A percentile compares a stretch with the other conserved stretches of the same genome.
Evolutionary conservation across 1,139 yeast genomes (phyloP).

Genomic region (Pichia sp.): DNA sequence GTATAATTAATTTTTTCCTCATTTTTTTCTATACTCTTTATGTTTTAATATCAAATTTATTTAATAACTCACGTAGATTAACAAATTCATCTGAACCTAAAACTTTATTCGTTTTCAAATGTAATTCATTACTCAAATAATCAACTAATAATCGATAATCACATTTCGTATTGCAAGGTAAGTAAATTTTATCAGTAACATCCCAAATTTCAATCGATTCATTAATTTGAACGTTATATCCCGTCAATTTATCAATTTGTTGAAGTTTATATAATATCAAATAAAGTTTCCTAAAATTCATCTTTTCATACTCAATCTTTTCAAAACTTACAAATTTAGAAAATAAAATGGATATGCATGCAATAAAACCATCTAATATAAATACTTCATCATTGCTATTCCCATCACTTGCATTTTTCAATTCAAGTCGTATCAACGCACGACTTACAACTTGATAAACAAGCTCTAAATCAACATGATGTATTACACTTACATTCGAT

Average conservation of each 20-base stretch:
- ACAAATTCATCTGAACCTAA: constrained; percentile 2
- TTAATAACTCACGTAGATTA: neutral
- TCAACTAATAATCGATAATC: constrained; percentile 4
- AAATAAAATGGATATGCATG: constrained; percentile 7
- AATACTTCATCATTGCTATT: neutral
- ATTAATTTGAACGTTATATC: constrained; percentile 3
- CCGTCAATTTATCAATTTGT: constrained; percentile 5
- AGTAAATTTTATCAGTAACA: constrained; percentile 5
- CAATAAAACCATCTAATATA: constrained; percentile 12
- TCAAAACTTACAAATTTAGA: constrained; percentile 6
- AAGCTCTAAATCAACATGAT: neutral
- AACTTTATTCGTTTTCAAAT: neutral
- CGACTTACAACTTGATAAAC: neutral
- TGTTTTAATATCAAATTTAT: neutral
- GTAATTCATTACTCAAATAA: neutral
- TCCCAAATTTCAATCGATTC: constrained; percentile 10
- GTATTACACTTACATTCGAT: neutral
- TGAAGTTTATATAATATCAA: constrained; percentile 6
- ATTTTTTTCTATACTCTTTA: neutral
- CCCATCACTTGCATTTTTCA: neutral
- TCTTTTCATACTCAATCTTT: constrained; percentile 1
- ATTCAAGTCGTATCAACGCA: neutral
- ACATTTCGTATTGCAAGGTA: constrained; percentile 1
- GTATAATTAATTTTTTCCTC: constrained; percentile 3
- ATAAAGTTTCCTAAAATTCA: constrained; percentile 12